These are phyloP conservation scores for Pleurotus djamor DNA, from an alignment of 768 basidiomycete genomes.

Conservation along the genomic window DNA sequence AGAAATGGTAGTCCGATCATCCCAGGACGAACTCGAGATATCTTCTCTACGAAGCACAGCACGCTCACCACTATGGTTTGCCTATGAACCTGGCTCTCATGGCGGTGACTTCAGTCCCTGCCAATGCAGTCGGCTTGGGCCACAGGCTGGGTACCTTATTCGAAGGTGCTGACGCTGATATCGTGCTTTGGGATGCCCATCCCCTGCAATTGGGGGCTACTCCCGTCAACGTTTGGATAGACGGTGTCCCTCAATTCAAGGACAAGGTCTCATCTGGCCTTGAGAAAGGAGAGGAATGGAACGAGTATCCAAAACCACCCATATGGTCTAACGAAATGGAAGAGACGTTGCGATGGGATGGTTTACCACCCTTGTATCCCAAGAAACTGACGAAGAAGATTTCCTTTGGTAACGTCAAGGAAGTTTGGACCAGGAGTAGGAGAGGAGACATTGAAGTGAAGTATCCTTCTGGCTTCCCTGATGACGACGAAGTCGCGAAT, in stretches of 20 bases:
- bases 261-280: slow-evolving; percentile 40
- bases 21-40: slow-evolving; percentile 63
- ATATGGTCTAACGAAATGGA: slow-evolving; percentile 64
- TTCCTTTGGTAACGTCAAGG: slow-evolving; percentile 68
- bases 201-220: slow-evolving; percentile 75
- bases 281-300: slow-evolving; percentile 41
- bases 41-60: slow-evolving; percentile 70
- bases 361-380: slow-evolving; percentile 62
- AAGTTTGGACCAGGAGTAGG: slow-evolving; percentile 35
- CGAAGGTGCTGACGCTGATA: slow-evolving; percentile 59
- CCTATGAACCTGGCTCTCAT: slow-evolving; percentile 55
- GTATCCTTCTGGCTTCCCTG: slow-evolving; percentile 18
- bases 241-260: slow-evolving; percentile 72
- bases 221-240: slow-evolving; percentile 77
- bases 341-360: slow-evolving; percentile 60
- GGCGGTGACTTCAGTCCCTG: slow-evolving; percentile 67
- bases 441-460: slow-evolving; percentile 28
- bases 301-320: slow-evolving; percentile 49
- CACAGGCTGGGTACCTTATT: slow-evolving; percentile 69
- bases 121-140: slow-evolving; percentile 64
- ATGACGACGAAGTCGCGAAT: slow-evolving; percentile 19
- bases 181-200: slow-evolving; percentile 79
- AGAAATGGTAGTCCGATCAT: slow-evolving; percentile 48
- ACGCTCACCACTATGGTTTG: slow-evolving; percentile 68
- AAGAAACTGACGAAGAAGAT: slow-evolving; percentile 29